Percentiles rank a stretch among this genome's conserved stretches.
Conservation (phyloP, 352 stramenopile genomes). For the Phytophthora podocarpi region DNA sequence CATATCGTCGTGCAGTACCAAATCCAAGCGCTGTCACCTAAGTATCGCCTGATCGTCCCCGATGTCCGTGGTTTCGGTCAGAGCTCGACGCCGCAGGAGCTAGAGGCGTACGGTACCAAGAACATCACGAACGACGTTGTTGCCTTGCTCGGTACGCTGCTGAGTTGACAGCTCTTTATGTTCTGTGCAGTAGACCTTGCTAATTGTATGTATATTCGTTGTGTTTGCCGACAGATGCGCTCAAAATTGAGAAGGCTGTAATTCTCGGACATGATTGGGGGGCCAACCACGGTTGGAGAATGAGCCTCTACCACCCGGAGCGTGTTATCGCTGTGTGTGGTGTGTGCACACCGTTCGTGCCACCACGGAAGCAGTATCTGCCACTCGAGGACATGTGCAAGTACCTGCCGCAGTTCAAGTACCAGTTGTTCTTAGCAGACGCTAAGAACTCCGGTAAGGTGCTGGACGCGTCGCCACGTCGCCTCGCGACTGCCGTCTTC, state of each 20-base stretch:
- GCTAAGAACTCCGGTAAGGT: constrained; percentile 31
- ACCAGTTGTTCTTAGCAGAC: constrained; percentile 45
- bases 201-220: not conserved
- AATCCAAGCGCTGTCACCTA: constrained; percentile 49
- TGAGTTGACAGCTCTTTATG: too few species aligned
- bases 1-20: constrained; percentile 41
- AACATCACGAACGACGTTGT: constrained; percentile 50
- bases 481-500: constrained; percentile 43
- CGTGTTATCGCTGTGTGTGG: constrained; percentile 55
- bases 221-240: constrained; percentile 33
- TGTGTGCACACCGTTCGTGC: constrained; percentile 66
- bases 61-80: constrained; percentile 60
- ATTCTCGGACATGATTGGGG: constrained; percentile 73
- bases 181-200: too few species aligned
- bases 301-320: constrained; percentile 60
- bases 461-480: constrained; percentile 35
- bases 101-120: constrained; percentile 52
- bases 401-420: constrained; percentile 42
- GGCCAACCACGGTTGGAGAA: constrained; percentile 52
- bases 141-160: constrained; percentile 43
- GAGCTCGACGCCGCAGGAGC: constrained; percentile 45
- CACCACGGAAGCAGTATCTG: constrained; percentile 38
- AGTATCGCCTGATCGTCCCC: constrained; percentile 60
- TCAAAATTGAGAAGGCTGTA: constrained; percentile 52
- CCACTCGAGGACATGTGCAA: constrained; percentile 39